These are phyloP conservation scores for Backusella macrospora DNA, from an alignment of 192 early-diverging fungal species.

Conservation along the genomic window DNA sequence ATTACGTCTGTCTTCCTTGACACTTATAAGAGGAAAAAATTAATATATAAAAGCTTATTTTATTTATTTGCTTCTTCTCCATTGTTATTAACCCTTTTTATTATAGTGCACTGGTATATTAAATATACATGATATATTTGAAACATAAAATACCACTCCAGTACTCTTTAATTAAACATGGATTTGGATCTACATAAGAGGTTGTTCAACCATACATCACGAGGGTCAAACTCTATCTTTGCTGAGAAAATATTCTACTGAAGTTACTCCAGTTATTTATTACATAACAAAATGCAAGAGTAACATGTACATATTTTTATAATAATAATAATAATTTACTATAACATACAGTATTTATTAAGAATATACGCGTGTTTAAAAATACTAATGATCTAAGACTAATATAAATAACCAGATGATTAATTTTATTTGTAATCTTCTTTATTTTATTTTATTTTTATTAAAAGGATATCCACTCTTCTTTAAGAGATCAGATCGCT, in stretches of 20 bases:
- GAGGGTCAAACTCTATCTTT: neutral
- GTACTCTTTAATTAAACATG: neutral
- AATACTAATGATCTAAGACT: no score
- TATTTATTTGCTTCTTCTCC: neutral
- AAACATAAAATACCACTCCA: neutral
- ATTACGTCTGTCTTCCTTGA: neutral
- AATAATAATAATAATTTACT: no score
- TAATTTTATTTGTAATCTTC: no score
- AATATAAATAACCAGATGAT: no score
- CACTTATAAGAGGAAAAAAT: neutral
- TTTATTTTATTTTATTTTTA: no score
- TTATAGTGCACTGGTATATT: neutral
- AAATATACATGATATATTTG: neutral
- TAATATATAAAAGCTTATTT: neutral
- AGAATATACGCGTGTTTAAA: no score
- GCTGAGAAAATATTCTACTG: neutral
- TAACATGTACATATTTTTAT: no score
- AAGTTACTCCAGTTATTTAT: neutral
- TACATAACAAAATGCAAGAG: no score
- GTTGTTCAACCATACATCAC: neutral
- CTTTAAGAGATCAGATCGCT: neutral
- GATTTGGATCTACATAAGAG: neutral
- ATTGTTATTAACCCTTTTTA: neutral
- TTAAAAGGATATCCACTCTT: neutral
- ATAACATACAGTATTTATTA: no score